These are phyloP conservation scores for Monoraphidium neglectum DNA, from an alignment of 139 green algal genomes.

Conservation along the genomic window DNA sequence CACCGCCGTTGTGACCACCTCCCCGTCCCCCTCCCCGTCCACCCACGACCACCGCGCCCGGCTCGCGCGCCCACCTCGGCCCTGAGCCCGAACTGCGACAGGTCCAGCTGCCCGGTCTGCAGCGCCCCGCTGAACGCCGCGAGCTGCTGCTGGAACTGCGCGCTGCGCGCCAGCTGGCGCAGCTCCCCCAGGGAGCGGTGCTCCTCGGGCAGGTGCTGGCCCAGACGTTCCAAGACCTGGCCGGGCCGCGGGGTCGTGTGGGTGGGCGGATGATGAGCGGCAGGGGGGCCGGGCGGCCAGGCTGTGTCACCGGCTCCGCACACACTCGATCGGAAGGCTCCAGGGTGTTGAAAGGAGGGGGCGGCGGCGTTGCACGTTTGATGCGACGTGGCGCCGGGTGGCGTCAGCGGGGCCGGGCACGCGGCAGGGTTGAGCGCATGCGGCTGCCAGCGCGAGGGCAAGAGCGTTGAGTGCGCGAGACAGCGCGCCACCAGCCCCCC, in stretches of 20 bases:
- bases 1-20: neutral
- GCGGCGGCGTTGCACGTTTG: neutral
- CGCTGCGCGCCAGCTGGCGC: slow-evolving; percentile 39
- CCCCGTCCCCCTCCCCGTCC: neutral
- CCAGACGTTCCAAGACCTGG: slow-evolving; percentile 44
- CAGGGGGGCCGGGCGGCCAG: no score
- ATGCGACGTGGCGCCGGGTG: neutral
- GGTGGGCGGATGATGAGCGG: no score
- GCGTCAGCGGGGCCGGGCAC: neutral
- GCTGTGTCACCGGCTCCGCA: no score
- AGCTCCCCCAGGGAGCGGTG: slow-evolving; percentile 17
- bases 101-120: slow-evolving; percentile 69
- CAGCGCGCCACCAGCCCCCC: no score
- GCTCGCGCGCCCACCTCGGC: slow-evolving; percentile 26
- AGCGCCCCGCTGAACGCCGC: slow-evolving; percentile 56
- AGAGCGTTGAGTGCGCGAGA: no score
- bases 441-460: no score
- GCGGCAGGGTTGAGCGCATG: no score
- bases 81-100: slow-evolving; percentile 68
- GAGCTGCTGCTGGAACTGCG: slow-evolving; percentile 83
- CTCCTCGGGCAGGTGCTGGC: slow-evolving; percentile 57
- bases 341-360: no score
- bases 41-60: neutral
- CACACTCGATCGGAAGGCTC: no score
- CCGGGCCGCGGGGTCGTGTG: no score